Base-by-base conservation (phyloP, 768 basidiomycete genomes). In the Clitopilus hobsonii region DNA sequence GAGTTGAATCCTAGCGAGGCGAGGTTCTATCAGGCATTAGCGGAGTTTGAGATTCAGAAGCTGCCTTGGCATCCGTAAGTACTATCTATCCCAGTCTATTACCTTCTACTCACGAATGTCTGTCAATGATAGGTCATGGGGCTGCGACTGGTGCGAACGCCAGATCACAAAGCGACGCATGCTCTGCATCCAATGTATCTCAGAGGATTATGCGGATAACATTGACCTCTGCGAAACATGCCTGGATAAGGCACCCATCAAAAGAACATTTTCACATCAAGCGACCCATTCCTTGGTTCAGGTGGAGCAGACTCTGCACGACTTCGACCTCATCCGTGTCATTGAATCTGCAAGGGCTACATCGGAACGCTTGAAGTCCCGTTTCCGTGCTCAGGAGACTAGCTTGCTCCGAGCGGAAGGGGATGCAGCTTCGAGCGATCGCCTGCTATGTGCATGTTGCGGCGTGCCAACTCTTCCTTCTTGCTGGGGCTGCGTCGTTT, bases 51-150 rank as follows among this genome's bases (percentile, higher is more conserved):
- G 54, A 68, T 68, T 22, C 65, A 67, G 27, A 69, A 71, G 52
- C 60, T 70, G 10, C 68, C 69, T n/a, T 71, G 66, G 63, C 69
- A 71, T 57, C 68, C 69, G 71, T 71, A 59, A 30, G 72, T 63
- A 14, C 14, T 18, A 24, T 53, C 16, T 16, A 13, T 22, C 27
- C 22, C 16, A 25, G 36, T 41, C 2, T 2, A 11, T 25, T 3
- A 10, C 18, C 49, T 18, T 22, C 13, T 14, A 14, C 18, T 28
- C 50, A 14, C 24, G 32, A 36, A 3, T n/a, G 4, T 36, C 13
- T 10, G 3, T 36, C 10, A n/a, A 22, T 28, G 16, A 10, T 45
- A 69, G 69, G 2, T 57, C 67, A 0, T 67, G 66, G 63, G 65
- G 64, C 11, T 73, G 72, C 47, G 71, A 70, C 53, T 64, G 59